A percentile compares a stretch with the other conserved stretches of the same genome.
Conservation (phyloP, 2,329 filamentous ascomycete genomes). For the Torrubiella hemipterigena region DNA sequence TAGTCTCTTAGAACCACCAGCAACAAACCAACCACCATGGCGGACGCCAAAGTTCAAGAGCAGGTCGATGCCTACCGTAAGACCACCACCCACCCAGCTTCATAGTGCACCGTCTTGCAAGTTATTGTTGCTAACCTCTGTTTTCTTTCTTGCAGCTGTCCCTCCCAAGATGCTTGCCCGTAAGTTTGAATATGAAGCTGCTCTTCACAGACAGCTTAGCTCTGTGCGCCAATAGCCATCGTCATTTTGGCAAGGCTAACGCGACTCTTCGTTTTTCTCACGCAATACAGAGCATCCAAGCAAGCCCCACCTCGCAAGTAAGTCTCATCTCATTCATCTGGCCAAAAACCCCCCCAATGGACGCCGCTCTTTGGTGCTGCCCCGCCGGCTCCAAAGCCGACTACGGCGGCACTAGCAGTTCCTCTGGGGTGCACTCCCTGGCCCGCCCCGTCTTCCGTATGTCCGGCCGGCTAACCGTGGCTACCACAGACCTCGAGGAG, state of each 20-base stretch:
- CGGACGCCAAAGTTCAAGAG: constrained; percentile 28
- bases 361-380: no score
- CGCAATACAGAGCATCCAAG: constrained; percentile 50
- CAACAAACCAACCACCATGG: constrained; percentile 15
- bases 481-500: constrained; percentile 45
- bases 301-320: constrained; percentile 55
- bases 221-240: not conserved
- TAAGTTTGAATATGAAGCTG: no score
- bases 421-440: constrained; percentile 9
- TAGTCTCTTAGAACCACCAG: not conserved
- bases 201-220: no score
- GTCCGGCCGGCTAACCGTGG: constrained; percentile 6
- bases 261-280: constrained; percentile 14
- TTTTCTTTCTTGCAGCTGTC: constrained; percentile 33
- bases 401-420: not conserved
- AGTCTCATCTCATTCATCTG: no score
- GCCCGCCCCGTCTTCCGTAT: constrained; percentile 4
- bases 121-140: constrained; percentile 13
- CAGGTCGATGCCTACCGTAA: constrained; percentile 19
- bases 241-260: constrained; percentile 1
- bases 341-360: no score
- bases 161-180: constrained; percentile 56
- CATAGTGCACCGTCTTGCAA: not conserved
- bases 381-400: no score
- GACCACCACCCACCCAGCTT: constrained; percentile 9